Evolutionary conservation across 2,329 filamentous ascomycete species (phyloP).

Genomic region (Fusarium keratoplasticum): DNA sequence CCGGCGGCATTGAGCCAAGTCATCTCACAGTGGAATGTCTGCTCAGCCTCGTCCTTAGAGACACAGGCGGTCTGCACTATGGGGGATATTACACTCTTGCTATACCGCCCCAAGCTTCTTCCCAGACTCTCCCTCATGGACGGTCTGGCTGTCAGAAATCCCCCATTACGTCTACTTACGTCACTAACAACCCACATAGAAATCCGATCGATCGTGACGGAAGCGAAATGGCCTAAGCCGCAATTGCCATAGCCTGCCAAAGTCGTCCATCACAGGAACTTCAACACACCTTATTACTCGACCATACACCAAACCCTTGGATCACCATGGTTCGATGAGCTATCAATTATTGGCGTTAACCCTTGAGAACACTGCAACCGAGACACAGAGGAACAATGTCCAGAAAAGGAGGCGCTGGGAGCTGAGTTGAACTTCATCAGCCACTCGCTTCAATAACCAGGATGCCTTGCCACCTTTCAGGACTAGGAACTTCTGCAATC

Average conservation of each 20-base stretch:
- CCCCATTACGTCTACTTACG: not conserved
- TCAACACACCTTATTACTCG: not conserved
- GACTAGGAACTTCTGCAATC: constrained; percentile 6
- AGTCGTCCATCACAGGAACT: not conserved
- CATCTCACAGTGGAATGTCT: not conserved
- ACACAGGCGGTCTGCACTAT: not conserved
- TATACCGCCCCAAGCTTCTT: not conserved
- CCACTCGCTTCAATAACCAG: constrained; percentile 10
- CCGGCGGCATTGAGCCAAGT: not conserved
- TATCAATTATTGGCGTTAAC: not conserved
- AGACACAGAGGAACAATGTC: constrained; percentile 10
- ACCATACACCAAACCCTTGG: not conserved
- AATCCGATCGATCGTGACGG: not conserved
- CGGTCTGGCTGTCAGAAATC: not conserved
- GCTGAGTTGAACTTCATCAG: constrained; percentile 3
- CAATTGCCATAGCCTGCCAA: not conserved
- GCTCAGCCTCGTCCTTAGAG: not conserved
- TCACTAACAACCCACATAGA: not conserved
- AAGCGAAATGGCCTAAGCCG: not conserved
- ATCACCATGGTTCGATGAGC: not conserved
- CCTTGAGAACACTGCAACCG: not conserved
- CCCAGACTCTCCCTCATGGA: not conserved
- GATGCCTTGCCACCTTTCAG: constrained; percentile 26
- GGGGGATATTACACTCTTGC: not conserved
- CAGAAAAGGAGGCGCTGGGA: constrained; percentile 6